Conservation (phyloP, 805 yeast genomes). For the Brettanomyces custersianus region DNA sequence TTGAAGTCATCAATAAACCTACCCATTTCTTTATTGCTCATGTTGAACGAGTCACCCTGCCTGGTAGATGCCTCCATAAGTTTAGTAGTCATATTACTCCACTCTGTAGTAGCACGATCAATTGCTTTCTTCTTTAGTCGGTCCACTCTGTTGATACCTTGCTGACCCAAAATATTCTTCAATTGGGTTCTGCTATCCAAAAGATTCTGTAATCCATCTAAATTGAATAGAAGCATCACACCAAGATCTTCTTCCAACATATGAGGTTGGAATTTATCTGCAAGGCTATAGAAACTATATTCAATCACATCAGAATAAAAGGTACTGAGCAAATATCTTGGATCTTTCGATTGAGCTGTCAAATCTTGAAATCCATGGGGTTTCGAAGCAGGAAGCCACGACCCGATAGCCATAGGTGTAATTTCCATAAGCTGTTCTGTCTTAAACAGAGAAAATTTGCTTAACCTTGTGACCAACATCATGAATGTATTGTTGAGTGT, state of each 20-base stretch:
- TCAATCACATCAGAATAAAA: conserved; percentile 76
- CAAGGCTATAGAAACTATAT: conserved; percentile 21
- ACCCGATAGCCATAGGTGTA: conserved; percentile 44
- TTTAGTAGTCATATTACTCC: conserved; percentile 73
- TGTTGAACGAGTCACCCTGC: conserved; percentile 32
- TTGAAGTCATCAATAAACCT: conserved; percentile 54
- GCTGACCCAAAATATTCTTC: conserved; percentile 42
- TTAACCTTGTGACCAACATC: conserved; percentile 57
- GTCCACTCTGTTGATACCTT: conserved; percentile 56
- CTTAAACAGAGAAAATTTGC: conserved; percentile 55
- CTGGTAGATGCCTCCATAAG: conserved; percentile 76
- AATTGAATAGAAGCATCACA: conserved; percentile 58
- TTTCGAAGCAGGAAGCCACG: conserved; percentile 61
- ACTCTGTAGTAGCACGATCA: conserved; percentile 61
- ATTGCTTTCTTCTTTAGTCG: conserved; percentile 65
- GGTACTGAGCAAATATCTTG: conserved; percentile 48
- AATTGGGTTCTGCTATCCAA: conserved; percentile 42
- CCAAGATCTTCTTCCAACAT: conserved; percentile 50
- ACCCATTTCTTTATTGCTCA: conserved; percentile 77
- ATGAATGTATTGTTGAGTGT: conserved; percentile 34
- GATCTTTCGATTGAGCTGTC: conserved; percentile 35
- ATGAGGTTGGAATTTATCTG: conserved; percentile 28
- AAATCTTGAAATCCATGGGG: conserved; percentile 61
- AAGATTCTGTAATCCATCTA: conserved; percentile 67
- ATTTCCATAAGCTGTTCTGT: conserved; percentile 44